phyloP scores from a whole-genome alignment of 148 eudicot species.

The Drosera capensis region DNA sequence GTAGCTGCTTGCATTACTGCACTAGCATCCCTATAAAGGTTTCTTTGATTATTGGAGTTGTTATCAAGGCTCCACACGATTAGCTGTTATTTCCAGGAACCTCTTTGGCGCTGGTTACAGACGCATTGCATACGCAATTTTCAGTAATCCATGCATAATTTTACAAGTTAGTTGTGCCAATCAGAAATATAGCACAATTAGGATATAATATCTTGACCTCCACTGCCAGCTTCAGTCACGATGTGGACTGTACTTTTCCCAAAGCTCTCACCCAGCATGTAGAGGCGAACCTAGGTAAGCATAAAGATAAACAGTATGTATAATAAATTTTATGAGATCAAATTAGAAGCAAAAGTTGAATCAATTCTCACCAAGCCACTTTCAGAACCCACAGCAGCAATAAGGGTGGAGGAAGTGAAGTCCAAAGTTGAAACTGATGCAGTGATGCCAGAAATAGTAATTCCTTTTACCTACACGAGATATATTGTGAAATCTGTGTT shows the following conservation, averaged over 20 bases:
- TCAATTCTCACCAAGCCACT: constrained; percentile 47
- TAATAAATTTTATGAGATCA: constrained; percentile 2
- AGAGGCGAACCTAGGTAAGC: constrained; percentile 47
- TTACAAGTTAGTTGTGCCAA: too few relatives aligned
- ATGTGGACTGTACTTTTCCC: constrained; percentile 22
- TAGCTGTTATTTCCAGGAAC: too few relatives aligned
- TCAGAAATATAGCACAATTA: too few relatives aligned
- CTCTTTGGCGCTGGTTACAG: too few relatives aligned
- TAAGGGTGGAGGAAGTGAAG: constrained; percentile 35
- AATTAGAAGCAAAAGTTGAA: neutral
- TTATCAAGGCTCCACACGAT: too few relatives aligned
- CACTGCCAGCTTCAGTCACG: constrained; percentile 41
- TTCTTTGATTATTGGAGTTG: too few relatives aligned
- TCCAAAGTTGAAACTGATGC: constrained; percentile 76
- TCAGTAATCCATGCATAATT: too few relatives aligned
- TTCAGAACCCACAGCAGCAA: constrained; percentile 55
- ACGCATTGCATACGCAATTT: too few relatives aligned
- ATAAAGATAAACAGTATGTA: constrained; percentile 1
- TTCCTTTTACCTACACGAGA: constrained; percentile 39
- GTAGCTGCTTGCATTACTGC: too few relatives aligned
- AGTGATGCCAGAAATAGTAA: constrained; percentile 35
- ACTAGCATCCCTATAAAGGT: too few relatives aligned
- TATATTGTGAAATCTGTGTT: neutral
- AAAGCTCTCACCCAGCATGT: constrained; percentile 23
- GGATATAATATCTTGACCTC: too few relatives aligned